Evolutionary conservation across 2,329 filamentous ascomycete genomes (phyloP).

Genomic region (Trichophyton benhamiae): DNA sequence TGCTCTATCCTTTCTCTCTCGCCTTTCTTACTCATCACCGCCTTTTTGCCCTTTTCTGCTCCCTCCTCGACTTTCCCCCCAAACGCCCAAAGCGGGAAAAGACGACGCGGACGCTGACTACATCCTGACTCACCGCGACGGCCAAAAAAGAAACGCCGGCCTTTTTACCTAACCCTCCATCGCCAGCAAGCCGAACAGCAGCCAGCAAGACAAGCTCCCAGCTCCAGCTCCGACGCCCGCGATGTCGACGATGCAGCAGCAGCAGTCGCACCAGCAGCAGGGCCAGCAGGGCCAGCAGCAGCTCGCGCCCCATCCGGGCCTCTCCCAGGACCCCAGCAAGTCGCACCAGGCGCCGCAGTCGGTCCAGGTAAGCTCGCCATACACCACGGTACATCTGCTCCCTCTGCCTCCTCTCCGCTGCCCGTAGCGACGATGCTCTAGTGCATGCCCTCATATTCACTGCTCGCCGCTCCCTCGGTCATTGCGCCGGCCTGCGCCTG

Average conservation of each 20-base stretch:
- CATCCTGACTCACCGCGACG: not conserved
- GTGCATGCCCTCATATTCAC: not conserved
- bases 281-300: constrained; percentile 2
- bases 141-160: not conserved
- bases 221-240: not conserved
- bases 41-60: no score
- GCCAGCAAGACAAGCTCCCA: no score
- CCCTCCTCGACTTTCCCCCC: not conserved
- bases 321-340: constrained; percentile 25
- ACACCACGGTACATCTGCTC: not conserved
- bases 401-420: not conserved
- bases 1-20: not conserved
- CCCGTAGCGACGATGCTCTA: no score
- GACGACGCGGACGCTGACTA: not conserved
- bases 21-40: not conserved
- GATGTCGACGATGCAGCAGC: constrained; percentile 1
- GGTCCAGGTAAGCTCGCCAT: constrained; percentile 42
- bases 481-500: no score
- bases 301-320: constrained; percentile 28
- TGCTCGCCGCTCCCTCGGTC: not conserved
- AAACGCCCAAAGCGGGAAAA: not conserved
- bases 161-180: no score
- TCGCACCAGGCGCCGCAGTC: constrained; percentile 13
- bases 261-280: constrained; percentile 6
- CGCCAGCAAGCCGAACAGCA: not conserved